These are phyloP conservation scores for Hypoxylon sp. DNA, from an alignment of 2,329 filamentous ascomycete genomes.

Conservation along the genomic window DNA sequence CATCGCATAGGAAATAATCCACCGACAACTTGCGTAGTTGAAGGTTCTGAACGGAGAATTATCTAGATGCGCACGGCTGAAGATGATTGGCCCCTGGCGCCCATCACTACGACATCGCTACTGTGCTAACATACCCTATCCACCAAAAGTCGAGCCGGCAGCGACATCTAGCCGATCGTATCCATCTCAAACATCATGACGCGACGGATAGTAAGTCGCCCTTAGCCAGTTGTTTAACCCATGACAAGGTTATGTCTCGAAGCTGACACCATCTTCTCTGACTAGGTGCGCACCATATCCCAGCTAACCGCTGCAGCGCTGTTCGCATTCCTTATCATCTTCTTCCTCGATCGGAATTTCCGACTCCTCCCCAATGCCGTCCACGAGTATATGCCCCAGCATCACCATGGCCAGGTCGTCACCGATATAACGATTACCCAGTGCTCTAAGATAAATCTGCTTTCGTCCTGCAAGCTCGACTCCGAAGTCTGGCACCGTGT, in stretches of 20 bases:
- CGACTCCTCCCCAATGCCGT: slow-evolving; percentile 86
- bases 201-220: slow-evolving; percentile 52
- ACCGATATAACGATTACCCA: slow-evolving; percentile 85
- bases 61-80: slow-evolving; percentile 44
- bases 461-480: slow-evolving; percentile 83
- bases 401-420: slow-evolving; percentile 86
- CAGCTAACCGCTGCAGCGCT: slow-evolving; percentile 78
- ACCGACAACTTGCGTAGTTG: slow-evolving; percentile 26
- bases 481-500: slow-evolving; percentile 80
- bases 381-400: slow-evolving; percentile 87
- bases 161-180: slow-evolving; percentile 32
- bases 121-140: slow-evolving; percentile 42
- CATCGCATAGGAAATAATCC: neutral
- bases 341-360: slow-evolving; percentile 90
- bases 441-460: slow-evolving; percentile 80
- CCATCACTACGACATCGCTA: slow-evolving; percentile 46
- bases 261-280: slow-evolving; percentile 32
- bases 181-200: slow-evolving; percentile 50
- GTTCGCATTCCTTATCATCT: slow-evolving; percentile 77
- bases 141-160: slow-evolving; percentile 36
- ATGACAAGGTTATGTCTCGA: neutral
- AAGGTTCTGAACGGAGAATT: slow-evolving; percentile 20
- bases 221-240: neutral
- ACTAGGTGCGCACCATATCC: slow-evolving; percentile 74
- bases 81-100: slow-evolving; percentile 49